These are phyloP conservation scores for Pythium oligandrum DNA, from an alignment of 352 stramenopile genomes.

Conservation along the genomic window DNA sequence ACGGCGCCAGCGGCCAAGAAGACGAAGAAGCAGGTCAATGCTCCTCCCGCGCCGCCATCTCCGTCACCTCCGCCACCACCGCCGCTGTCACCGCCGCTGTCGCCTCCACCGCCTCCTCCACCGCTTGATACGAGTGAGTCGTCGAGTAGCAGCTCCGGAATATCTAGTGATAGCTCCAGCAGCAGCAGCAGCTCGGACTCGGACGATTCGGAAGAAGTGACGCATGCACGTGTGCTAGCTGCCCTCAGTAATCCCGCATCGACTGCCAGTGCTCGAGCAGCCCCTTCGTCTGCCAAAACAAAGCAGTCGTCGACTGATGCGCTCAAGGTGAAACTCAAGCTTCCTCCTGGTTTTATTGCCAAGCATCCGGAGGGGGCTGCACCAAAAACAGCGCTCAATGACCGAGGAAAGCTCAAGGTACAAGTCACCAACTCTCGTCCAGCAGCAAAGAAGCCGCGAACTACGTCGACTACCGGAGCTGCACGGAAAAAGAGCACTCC, in stretches of 20 bases:
- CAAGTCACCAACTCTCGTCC: slow-evolving; percentile 38
- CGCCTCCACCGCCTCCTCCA: slow-evolving; percentile 7
- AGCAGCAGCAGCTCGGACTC: slow-evolving; percentile 21
- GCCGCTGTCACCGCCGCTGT: slow-evolving; percentile 10
- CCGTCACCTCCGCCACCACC: slow-evolving; percentile 7
- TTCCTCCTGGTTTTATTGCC: slow-evolving; percentile 21
- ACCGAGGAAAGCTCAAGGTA: slow-evolving; percentile 31
- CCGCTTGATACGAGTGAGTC: slow-evolving; percentile 15
- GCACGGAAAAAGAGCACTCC: slow-evolving; percentile 9
- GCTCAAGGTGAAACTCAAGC: slow-evolving; percentile 23
- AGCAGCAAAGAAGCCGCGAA: slow-evolving; percentile 30
- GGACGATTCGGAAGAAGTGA: slow-evolving; percentile 13
- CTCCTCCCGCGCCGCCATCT: not conserved
- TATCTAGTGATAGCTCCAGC: slow-evolving; percentile 22
- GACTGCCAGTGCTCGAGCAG: slow-evolving; percentile 10
- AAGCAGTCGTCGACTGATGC: slow-evolving; percentile 5
- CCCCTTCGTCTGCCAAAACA: slow-evolving; percentile 21
- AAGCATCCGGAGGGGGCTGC: slow-evolving; percentile 18
- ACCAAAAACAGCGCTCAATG: slow-evolving; percentile 10
- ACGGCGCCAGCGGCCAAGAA: slow-evolving; percentile 3
- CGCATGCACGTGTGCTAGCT: slow-evolving; percentile 5
- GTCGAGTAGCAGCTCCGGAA: slow-evolving; percentile 18
- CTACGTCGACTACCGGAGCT: slow-evolving; percentile 10
- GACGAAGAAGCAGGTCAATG: slow-evolving; percentile 10
- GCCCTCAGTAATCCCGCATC: slow-evolving; percentile 3